Percentiles rank a stretch among this genome's conserved stretches.
Conservation (phyloP, 1,284 basidiomycete genomes). For the Rhizoctonia solani region DNA sequence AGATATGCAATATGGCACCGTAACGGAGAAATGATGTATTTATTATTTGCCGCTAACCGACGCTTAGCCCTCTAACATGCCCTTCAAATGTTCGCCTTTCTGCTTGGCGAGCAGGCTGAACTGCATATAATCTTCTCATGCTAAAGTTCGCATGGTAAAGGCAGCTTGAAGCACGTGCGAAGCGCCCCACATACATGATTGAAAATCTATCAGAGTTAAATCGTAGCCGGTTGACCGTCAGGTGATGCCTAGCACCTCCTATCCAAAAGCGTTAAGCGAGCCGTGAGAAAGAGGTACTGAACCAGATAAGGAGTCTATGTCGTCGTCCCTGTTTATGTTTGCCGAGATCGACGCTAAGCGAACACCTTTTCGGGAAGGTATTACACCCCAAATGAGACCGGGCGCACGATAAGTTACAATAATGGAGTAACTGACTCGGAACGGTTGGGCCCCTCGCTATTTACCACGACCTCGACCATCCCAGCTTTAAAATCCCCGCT, state of each 20-base stretch:
- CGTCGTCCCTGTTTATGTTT: neutral
- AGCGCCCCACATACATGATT: too few species aligned
- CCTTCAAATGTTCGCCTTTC: too few species aligned
- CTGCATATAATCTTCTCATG: too few species aligned
- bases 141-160: too few species aligned
- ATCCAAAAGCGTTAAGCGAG: neutral
- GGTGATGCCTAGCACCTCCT: neutral
- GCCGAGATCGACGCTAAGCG: constrained; percentile 1
- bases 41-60: too few species aligned
- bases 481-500: neutral
- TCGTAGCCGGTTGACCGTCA: neutral
- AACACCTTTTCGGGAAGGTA: neutral
- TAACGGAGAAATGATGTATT: too few species aligned
- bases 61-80: too few species aligned
- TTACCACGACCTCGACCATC: neutral
- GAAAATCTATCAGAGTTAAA: neutral
- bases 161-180: too few species aligned
- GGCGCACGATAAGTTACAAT: neutral
- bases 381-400: neutral
- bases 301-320: neutral
- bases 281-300: neutral
- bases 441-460: neutral
- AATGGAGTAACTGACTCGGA: neutral
- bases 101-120: too few species aligned
- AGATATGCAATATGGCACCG: too few species aligned